Evolutionary conservation across 2,329 filamentous ascomycete species (phyloP).

Genomic region (Fusarium verrucosum): DNA sequence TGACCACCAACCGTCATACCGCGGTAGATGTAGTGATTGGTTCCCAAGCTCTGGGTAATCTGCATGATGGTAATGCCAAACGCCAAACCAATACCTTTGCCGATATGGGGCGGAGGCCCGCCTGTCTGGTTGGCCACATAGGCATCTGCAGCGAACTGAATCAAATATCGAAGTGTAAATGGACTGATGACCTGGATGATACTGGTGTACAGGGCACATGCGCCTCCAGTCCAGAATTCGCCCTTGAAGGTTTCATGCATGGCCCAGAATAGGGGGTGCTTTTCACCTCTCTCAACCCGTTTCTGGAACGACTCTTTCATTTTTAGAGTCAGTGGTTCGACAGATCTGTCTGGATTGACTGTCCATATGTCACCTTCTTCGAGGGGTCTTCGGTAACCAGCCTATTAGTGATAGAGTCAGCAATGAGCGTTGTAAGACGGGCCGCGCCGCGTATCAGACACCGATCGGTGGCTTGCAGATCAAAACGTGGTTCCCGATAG

Average conservation of each 20-base stretch:
- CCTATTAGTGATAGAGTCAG: slow-evolving; percentile 56
- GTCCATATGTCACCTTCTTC: slow-evolving; percentile 87
- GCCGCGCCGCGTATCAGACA: slow-evolving; percentile 18
- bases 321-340: slow-evolving; percentile 73
- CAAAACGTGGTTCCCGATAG: neutral
- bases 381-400: slow-evolving; percentile 85
- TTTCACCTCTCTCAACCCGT: slow-evolving; percentile 72
- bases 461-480: slow-evolving; percentile 28
- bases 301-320: slow-evolving; percentile 74
- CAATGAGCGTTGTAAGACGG: slow-evolving; percentile 23
- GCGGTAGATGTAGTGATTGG: slow-evolving; percentile 91
- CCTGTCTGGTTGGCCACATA: slow-evolving; percentile 69
- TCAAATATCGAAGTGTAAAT: slow-evolving; percentile 85
- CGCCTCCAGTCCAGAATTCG: slow-evolving; percentile 87
- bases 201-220: slow-evolving; percentile 76
- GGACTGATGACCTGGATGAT: slow-evolving; percentile 84
- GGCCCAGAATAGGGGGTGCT: slow-evolving; percentile 79
- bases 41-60: slow-evolving; percentile 78
- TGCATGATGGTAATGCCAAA: slow-evolving; percentile 89
- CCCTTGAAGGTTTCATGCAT: slow-evolving; percentile 85
- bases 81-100: slow-evolving; percentile 81
- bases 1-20: slow-evolving; percentile 94
- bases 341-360: slow-evolving; percentile 82
- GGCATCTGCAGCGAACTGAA: slow-evolving; percentile 82
- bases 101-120: slow-evolving; percentile 71